Evolutionary conservation across 148 eudicot species (phyloP).

Genomic region (Beta vulgaris): DNA sequence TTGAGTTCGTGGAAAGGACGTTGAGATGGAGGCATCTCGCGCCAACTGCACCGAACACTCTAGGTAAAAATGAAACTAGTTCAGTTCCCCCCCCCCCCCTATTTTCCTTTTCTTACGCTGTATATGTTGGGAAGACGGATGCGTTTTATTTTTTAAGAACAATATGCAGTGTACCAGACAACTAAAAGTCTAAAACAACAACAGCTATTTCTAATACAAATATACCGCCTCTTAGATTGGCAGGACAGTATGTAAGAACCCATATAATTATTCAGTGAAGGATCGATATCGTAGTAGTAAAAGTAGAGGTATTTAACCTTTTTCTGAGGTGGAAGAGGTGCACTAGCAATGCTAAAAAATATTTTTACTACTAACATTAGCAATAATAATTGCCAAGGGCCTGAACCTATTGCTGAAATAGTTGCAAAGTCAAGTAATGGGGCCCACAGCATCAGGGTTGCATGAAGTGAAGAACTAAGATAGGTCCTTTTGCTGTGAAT

Average conservation of each 20-base stretch:
- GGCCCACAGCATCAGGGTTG: background rate
- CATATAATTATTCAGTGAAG: background rate
- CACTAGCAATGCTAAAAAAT: background rate
- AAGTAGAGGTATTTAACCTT: background rate
- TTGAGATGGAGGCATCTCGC: conserved; percentile 96
- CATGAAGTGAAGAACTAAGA: background rate
- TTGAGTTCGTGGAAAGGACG: conserved; percentile 84
- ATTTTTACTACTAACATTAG: background rate
- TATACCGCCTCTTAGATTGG: background rate
- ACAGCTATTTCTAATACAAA: background rate
- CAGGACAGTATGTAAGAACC: background rate
- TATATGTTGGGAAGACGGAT: background rate
- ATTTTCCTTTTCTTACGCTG: background rate
- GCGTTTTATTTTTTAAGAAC: background rate
- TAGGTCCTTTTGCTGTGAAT: background rate
- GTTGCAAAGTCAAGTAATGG: background rate
- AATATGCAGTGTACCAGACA: conserved; percentile 1
- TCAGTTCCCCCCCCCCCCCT: background rate
- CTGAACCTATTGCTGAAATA: background rate
- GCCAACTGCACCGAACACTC: conserved; percentile 92
- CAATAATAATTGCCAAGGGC: background rate
- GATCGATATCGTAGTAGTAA: too few relatives aligned
- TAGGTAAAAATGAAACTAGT: conserved; percentile 42
- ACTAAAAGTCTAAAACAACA: background rate
- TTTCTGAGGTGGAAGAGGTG: background rate